Base-by-base conservation (phyloP, 441 rosid species). In the Cnidoscolus chayamansa region DNA sequence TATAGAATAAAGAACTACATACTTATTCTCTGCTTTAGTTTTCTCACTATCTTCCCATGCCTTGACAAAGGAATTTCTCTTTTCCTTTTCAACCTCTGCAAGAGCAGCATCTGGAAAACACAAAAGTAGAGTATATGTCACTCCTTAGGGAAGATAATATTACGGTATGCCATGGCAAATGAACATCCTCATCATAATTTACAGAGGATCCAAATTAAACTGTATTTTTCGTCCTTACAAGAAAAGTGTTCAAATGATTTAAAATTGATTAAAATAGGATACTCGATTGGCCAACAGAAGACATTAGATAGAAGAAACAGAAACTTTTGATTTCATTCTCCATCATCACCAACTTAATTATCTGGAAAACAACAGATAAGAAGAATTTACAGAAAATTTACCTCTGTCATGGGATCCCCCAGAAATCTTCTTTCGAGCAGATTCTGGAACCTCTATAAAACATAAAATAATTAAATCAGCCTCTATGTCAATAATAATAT, bases 31-130 rank as follows among this genome's bases (percentile, higher is more conserved):
- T 31, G 89, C 97, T 83, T 90, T 90, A 65, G 86, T 19, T 77
- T 89, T 92, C 81, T 94, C 93, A 7, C 85, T 88, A 0, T 90
- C 98, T 83, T 90, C 99, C 98, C 97, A 92, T 63, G 99, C 98
- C 84, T 76, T 87, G 77, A 92, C 68, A 60, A 89, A 89, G 56
- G 94, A 85, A 49, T 64, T 15, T 64, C 43, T 81, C 81, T 88
- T 94, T 66, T 81, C 97, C 65, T 87, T 92, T 20, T 91, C 92
- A 77, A 94, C 68, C 53, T 84, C 89, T 10, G 96, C 97, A 59
- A 89, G 87, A 61, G 90, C 90, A 58, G 90, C 35, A 77, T 94
- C 98, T 94, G 87, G 17, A 67, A 63, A 64, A 62, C 56, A 53
- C 60, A 72, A 66, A 61, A 57, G 50, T 1, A n/a, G 10, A 35